Percentiles rank a stretch among this genome's conserved stretches.
Evolutionary conservation across 129 eudicot species (phyloP).

Genomic region (Flaveria brownii): DNA sequence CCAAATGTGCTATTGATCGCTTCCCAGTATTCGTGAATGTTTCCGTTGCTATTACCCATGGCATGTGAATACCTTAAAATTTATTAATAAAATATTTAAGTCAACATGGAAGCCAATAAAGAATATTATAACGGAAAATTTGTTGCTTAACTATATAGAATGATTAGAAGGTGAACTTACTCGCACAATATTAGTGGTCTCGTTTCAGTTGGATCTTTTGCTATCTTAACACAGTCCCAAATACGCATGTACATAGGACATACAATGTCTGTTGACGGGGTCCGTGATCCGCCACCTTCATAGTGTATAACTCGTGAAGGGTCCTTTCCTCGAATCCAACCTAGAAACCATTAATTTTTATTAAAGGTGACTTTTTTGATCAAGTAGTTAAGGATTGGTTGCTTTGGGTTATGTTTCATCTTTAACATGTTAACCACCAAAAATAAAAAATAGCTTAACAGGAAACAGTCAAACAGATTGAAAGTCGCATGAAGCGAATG

Average conservation of each 20-base stretch:
- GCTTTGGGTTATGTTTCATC: neutral
- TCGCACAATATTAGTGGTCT: constrained; percentile 94
- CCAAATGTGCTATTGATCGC: constrained; percentile 91
- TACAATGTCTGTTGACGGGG: constrained; percentile 86
- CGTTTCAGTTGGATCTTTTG: constrained; percentile 76
- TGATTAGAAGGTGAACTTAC: constrained; percentile 47
- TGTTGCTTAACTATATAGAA: neutral
- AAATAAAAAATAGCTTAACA: neutral
- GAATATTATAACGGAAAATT: neutral
- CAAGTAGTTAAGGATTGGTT: neutral
- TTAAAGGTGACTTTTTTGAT: neutral
- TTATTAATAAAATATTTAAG: neutral
- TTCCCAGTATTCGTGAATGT: constrained; percentile 86
- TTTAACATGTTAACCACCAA: neutral
- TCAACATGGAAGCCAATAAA: neutral
- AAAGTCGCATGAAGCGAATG: neutral
- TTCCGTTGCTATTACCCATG: constrained; percentile 98
- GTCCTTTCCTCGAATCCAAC: constrained; percentile 93
- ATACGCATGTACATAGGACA: constrained; percentile 99
- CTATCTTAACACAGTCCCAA: constrained; percentile 90
- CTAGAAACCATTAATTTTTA: constrained; percentile 44
- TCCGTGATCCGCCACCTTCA: constrained; percentile 95
- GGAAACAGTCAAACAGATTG: neutral
- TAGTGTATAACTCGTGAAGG: constrained; percentile 84
- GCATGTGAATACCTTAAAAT: constrained; percentile 87